Base-by-base conservation (phyloP, 2,329 filamentous ascomycete species). In the Biscogniauxia mediterranea region DNA sequence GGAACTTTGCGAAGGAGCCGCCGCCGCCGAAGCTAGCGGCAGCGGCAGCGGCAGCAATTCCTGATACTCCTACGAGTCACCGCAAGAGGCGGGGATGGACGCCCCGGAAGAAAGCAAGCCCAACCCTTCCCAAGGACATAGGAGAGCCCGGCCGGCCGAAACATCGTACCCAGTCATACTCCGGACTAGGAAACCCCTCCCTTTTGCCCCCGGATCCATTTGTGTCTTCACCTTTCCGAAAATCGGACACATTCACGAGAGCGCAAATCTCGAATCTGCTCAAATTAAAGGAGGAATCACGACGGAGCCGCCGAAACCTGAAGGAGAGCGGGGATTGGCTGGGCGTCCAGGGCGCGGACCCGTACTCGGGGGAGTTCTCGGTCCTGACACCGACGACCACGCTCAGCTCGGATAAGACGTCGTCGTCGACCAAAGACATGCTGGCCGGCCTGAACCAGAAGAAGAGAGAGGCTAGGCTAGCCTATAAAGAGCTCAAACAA, bases 311-410 rank as follows among this genome's bases (percentile, higher is more conserved):
- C 5, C 77, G 77, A 52, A 78, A 70, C 50, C 75, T 86, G 58
- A 83, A 81, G 62, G 78, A 81, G 58, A 85, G 81, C 58, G 83
- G 83, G 4, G 85, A 88, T 69, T 87, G 80, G 67, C 77, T 87
- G 0, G 84, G 84, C 1, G 81, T 86, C 1, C 83, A 85, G 61
- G 85, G 85, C 3, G 76, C 83, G 57, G 86, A 87, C 66, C 85
- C 85, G 0, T 74, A 78, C 51, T 86, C 85, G 0, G 83, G 85
- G 5, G 75, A 80, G 63, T 78, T 81, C 55, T 80, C 85, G 60
- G 71, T 81, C 15, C 73, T 84, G 46, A 83, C 81, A 3, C 80
- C 81, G 7, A 81, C 70, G 21, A 69, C 68, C 23, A 72, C 81
- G 2, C 76, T 77, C 15, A 83, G 80, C 61, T 81, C 80, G 0